Conservation (phyloP, 2,329 filamentous ascomycete species). For the Trichoderma oligosporum region DNA sequence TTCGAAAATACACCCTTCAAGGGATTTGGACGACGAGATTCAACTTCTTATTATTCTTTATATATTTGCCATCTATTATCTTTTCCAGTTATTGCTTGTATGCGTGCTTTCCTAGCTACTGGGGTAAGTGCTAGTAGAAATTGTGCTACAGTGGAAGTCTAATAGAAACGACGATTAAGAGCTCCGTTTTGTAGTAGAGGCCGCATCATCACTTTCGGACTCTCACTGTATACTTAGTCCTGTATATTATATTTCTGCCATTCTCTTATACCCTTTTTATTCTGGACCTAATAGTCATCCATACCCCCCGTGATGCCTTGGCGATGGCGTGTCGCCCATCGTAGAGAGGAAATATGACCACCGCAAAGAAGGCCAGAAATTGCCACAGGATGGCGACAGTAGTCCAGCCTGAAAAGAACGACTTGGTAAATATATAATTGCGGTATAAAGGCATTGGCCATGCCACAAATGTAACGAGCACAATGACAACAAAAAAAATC, state of each 20-base stretch:
- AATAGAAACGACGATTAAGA: too few species aligned
- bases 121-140: background rate
- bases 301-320: constrained; percentile 6
- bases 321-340: constrained; percentile 10
- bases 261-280: background rate
- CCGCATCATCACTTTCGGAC: too few species aligned
- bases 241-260: background rate
- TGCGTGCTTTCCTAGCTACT: background rate
- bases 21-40: too few species aligned
- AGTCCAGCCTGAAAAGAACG: constrained; percentile 13
- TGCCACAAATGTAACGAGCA: constrained; percentile 12
- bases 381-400: constrained; percentile 16
- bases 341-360: constrained; percentile 3
- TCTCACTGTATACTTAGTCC: background rate
- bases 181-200: too few species aligned
- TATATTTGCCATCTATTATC: too few species aligned
- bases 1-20: too few species aligned
- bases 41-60: too few species aligned
- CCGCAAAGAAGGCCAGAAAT: constrained; percentile 13
- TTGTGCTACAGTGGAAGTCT: too few species aligned
- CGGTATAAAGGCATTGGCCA: constrained; percentile 17
- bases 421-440: constrained; percentile 14
- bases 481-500: constrained; percentile 7
- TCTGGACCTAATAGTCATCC: background rate
- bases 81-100: too few species aligned